A percentile compares a stretch with the other conserved stretches of the same genome.
Evolutionary conservation across 2,329 filamentous ascomycete species (phyloP).

Genomic region (Fusarium sp.): DNA sequence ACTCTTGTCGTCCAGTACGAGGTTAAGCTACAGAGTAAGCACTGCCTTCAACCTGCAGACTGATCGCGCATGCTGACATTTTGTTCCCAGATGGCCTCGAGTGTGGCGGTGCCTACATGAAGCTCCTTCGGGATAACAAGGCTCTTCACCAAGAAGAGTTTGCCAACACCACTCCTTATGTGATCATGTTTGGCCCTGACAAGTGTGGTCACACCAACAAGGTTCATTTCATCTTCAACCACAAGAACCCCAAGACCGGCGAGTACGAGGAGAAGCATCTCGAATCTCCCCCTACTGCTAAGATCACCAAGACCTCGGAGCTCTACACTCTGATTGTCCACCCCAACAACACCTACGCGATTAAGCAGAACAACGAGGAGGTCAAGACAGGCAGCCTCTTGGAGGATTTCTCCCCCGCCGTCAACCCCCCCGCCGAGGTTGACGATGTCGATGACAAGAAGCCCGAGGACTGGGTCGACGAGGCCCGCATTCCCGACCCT

Average conservation of each 20-base stretch:
- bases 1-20: slow-evolving; percentile 98
- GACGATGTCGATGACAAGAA: slow-evolving; percentile 94
- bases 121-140: slow-evolving; percentile 98
- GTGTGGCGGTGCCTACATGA: slow-evolving; percentile 98
- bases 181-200: slow-evolving; percentile 99
- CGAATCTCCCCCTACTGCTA: slow-evolving; percentile 81
- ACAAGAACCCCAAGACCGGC: slow-evolving; percentile 99
- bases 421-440: slow-evolving; percentile 96
- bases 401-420: slow-evolving; percentile 91
- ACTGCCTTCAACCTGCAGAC: neutral
- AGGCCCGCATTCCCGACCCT: slow-evolving; percentile 89
- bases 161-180: slow-evolving; percentile 95
- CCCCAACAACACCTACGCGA: slow-evolving; percentile 94
- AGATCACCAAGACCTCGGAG: slow-evolving; percentile 90
- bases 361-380: slow-evolving; percentile 90
- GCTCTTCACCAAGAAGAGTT: slow-evolving; percentile 97
- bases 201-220: slow-evolving; percentile 99
- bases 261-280: slow-evolving; percentile 99
- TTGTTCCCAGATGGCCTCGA: slow-evolving; percentile 81
- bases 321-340: slow-evolving; percentile 97
- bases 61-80: slow-evolving; percentile 46
- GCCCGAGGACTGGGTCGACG: slow-evolving; percentile 95
- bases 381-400: slow-evolving; percentile 91
- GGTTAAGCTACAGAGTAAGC: slow-evolving; percentile 96
- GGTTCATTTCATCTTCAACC: slow-evolving; percentile 98